A percentile compares a stretch with the other conserved stretches of the same genome.
Evolutionary conservation across 176 grass and related monocot genomes (phyloP).

Genomic region (Poa annua): DNA sequence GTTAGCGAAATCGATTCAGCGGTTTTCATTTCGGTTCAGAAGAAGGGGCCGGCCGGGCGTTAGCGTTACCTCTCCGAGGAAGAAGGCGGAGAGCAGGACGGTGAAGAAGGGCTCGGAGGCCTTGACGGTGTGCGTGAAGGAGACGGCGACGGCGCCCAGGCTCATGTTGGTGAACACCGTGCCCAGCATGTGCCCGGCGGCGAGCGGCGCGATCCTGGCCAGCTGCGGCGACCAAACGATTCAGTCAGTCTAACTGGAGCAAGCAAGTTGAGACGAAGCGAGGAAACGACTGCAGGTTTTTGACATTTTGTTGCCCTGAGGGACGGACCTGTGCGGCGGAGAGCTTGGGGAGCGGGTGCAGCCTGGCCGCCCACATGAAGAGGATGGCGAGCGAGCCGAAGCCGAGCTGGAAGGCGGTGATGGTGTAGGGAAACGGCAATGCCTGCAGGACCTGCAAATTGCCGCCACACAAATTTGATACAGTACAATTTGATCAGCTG

Average conservation of each 20-base stretch:
- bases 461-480: not conserved
- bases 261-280: not conserved
- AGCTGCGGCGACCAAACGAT: conserved; percentile 49
- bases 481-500: no score
- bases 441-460: conserved; percentile 65
- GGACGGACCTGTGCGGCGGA: conserved; percentile 57
- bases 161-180: conserved; percentile 97
- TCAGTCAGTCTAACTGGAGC: no score
- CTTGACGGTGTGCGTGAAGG: conserved; percentile 96
- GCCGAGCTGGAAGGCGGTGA: conserved; percentile 78
- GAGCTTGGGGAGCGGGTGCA: conserved; percentile 64
- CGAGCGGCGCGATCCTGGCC: conserved; percentile 68
- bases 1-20: not conserved
- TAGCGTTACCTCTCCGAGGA: conserved; percentile 64
- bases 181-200: conserved; percentile 76
- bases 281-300: not conserved
- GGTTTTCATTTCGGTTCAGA: not conserved
- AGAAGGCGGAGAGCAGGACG: conserved; percentile 83
- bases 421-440: conserved; percentile 74
- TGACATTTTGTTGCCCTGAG: not conserved
- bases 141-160: conserved; percentile 84
- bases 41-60: not conserved
- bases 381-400: conserved; percentile 73
- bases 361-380: conserved; percentile 68
- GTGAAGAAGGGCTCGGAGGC: conserved; percentile 94